Evolutionary conservation across 768 basidiomycete genomes (phyloP), one percentile per base, ranked within the genome.

Genomic region (Podaxis sp.): DNA sequence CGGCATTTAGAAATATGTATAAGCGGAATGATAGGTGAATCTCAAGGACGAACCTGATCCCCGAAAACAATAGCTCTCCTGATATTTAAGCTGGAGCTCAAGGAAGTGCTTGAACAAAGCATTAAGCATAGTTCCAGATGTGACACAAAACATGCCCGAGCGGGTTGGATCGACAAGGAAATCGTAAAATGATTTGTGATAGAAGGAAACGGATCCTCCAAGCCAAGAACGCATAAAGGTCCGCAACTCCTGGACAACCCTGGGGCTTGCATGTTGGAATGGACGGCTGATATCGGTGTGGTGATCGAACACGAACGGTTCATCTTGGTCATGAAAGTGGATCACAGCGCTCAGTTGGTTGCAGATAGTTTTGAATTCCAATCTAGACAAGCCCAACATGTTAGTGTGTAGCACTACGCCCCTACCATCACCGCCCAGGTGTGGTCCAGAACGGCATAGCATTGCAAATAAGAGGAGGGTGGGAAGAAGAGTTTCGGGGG

Each of bases 401-500:
- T 54, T 54, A 33, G 15, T 20, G 11, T 15, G 13, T 13, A 54
- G 15, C 28, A 53, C n/a, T 33, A 22, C 15, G 30, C 51, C 28
- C 41, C 13, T 13, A 13, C n/a, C 15, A 3, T n/a, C 15, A 8
- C 41, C 41, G 15, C 41, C 15, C 13, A 22, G 7, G 6, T 10
- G 10, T 11, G 33, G 28, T 3, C 7, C 53, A 54, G 4, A 0
- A n/a, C 17, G 30, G 17, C 53, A 54, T 33, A 37, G 28, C 15
- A 33, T 7, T 15, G 12, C 4, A 73, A 69, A 36, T 11, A 36
- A 10, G 74, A 73, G 12, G 72, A 73, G 10, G 74, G 73, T 36
- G 74, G 69, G 17, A 74, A 74, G 64, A 64, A 73, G 67, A 75
- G 76, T 65, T 70, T 73, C 58, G 73, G 67, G 68, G 26, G 49